Evolutionary conservation across 2,329 filamentous ascomycete genomes (phyloP), one percentile per base, ranked within the genome.

Genomic region (Aspergillus tanneri): DNA sequence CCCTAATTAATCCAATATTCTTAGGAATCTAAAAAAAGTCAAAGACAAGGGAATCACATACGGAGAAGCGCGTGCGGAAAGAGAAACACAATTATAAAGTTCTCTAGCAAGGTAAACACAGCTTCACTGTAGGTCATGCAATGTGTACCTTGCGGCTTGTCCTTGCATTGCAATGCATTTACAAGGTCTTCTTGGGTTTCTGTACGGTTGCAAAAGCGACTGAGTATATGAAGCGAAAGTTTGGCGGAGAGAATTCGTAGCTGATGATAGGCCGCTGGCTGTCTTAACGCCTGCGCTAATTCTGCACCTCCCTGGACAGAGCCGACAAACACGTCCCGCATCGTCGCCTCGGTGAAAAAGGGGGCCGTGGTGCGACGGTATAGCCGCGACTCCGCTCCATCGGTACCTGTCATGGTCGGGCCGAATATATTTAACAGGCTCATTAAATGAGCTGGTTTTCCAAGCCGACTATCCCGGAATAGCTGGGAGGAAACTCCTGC

Each of bases 391-490:
- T 40, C 37, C 2, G 37, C 11, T 25, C 37, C 37, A 23, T 40
- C 37, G 14, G 37, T 40, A 16, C 37, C 37, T 8, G 37, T 16
- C 9, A 40, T 40, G 12, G 37, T 40, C 37, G 37, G 37, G n/a
- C 37, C 37, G 22, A 24, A 40, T 11, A 40, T 25, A 18, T 40
- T 40, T 12, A 40, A n/a, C 7, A 40, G 21, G n/a, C 24, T 6
- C 23, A 30, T 19, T 11, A 41, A 18, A 28, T 30, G 38, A 6
- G 38, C 38, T 5, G 38, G 38, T 16, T 30, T 41, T 5, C 23
- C 38, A 16, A 41, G 28, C 7, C 38, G 23, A 7, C 23, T 16
- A 21, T 41, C 38, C 11, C 18, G 38, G 38, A 41, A 16, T 5
- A 41, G 23, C 8, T 41, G 24, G 14, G 38, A 18, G 38, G 38